Evolutionary conservation across 108 stramenopile species (phyloP).

Genomic region (Stephanodiscus triporus): DNA sequence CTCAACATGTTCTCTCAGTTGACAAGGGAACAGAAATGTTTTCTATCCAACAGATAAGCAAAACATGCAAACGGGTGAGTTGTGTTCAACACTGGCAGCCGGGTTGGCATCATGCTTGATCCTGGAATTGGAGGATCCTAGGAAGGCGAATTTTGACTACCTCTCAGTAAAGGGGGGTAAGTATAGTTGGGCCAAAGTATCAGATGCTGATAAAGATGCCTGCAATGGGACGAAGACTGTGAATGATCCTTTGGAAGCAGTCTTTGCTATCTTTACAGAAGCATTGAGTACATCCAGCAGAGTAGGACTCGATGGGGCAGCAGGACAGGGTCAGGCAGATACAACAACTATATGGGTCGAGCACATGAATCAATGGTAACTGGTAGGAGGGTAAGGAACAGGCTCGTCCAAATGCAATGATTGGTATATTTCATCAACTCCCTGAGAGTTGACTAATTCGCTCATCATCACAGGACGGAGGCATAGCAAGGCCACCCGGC

Average conservation of each 20-base stretch:
- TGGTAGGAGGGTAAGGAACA: too few relatives aligned
- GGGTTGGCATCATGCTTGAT: neutral
- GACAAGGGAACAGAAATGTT: too few relatives aligned
- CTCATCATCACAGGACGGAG: too few relatives aligned
- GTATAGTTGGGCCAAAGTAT: neutral
- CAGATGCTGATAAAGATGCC: neutral
- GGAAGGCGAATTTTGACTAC: neutral
- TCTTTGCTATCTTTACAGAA: slow-evolving; percentile 12
- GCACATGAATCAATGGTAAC: too few relatives aligned
- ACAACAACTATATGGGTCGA: too few relatives aligned
- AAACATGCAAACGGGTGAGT: neutral
- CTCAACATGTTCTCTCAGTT: too few relatives aligned
- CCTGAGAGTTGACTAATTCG: too few relatives aligned
- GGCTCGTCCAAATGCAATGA: too few relatives aligned
- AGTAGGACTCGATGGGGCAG: neutral
- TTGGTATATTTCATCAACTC: too few relatives aligned
- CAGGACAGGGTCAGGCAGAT: slow-evolving; percentile 12
- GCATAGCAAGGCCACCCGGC: too few relatives aligned
- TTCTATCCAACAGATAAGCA: neutral
- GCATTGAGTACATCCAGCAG: neutral
- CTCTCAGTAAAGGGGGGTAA: neutral
- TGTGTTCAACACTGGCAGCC: neutral
- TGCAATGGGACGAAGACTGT: neutral
- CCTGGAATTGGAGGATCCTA: neutral
- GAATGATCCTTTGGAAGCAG: neutral